phyloP scores from a whole-genome alignment of 2,329 filamentous ascomycete species.

The Ophiostoma ips region DNA sequence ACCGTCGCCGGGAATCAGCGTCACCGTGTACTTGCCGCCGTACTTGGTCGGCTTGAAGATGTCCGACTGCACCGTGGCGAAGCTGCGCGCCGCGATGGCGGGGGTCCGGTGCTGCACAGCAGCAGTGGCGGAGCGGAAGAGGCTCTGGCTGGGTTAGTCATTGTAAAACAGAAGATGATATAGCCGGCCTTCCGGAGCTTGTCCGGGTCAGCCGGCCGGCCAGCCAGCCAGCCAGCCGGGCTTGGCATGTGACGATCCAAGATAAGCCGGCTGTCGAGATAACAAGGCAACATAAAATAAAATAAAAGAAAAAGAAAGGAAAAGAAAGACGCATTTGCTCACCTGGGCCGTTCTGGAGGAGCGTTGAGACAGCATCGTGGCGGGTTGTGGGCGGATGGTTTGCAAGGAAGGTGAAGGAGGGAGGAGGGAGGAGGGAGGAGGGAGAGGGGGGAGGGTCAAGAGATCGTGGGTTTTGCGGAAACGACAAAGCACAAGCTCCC shows the following conservation, averaged over 20 bases:
- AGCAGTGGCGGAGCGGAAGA: conserved; percentile 32
- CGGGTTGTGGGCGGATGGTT: conserved; percentile 9
- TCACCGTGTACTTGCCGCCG: conserved; percentile 98
- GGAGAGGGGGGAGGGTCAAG: too few relatives aligned
- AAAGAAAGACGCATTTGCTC: too few relatives aligned
- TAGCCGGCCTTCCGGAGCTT: too few relatives aligned
- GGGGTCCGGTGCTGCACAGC: conserved; percentile 24
- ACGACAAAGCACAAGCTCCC: too few relatives aligned
- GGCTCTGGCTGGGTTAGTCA: conserved; percentile 26
- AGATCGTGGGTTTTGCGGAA: too few relatives aligned
- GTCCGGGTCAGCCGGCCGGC: conserved; percentile 1
- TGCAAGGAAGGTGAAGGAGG: conserved; percentile 3
- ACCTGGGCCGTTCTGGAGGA: conserved; percentile 44
- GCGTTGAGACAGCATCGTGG: conserved; percentile 44
- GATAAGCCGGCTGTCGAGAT: too few relatives aligned
- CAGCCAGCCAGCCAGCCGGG: not conserved
- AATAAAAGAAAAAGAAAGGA: not conserved
- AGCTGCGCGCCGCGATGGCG: conserved; percentile 32
- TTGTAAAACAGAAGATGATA: too few relatives aligned
- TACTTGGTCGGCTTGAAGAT: conserved; percentile 99
- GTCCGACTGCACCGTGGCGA: conserved; percentile 80
- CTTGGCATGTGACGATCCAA: conserved; percentile 8
- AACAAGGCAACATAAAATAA: not conserved
- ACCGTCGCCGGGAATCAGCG: conserved; percentile 95
- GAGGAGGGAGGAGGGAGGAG: not conserved